These are phyloP conservation scores for Botrytis tulipae DNA, from an alignment of 2,329 filamentous ascomycete species.

Conservation along the genomic window DNA sequence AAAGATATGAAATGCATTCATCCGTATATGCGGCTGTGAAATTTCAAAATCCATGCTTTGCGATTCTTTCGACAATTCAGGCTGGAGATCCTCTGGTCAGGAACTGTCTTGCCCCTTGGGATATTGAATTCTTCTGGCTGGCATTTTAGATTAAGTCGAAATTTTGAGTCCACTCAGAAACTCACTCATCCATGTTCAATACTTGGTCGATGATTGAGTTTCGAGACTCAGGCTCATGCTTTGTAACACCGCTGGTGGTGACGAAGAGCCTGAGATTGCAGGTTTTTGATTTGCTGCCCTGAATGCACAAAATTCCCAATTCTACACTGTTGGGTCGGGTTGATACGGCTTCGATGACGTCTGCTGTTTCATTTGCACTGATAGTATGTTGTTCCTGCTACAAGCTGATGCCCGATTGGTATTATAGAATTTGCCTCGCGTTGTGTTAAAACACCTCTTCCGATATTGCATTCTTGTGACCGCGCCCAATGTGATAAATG, in stretches of 20 bases:
- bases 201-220: not conserved
- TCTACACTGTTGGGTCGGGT: not conserved
- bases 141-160: not conserved
- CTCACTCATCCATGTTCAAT: not conserved
- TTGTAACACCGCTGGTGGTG: not conserved
- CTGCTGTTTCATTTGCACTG: not conserved
- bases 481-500: slow-evolving; percentile 1
- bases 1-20: slow-evolving; percentile 2
- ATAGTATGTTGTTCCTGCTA: not conserved
- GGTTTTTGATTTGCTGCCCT: not conserved
- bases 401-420: not conserved
- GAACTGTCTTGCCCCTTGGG: not conserved
- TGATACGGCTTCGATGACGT: not conserved
- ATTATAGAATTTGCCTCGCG: not conserved
- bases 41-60: not conserved
- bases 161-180: not conserved
- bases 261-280: not conserved
- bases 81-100: not conserved
- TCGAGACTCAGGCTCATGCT: not conserved
- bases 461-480: not conserved
- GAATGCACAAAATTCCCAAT: not conserved
- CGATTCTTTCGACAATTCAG: not conserved
- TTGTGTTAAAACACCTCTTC: not conserved
- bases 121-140: not conserved
- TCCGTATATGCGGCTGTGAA: not conserved